Evolutionary conservation across 805 yeast genomes (phyloP), one percentile per base, ranked within the genome.

Genomic region (Zygotorulaspora danielsina): DNA sequence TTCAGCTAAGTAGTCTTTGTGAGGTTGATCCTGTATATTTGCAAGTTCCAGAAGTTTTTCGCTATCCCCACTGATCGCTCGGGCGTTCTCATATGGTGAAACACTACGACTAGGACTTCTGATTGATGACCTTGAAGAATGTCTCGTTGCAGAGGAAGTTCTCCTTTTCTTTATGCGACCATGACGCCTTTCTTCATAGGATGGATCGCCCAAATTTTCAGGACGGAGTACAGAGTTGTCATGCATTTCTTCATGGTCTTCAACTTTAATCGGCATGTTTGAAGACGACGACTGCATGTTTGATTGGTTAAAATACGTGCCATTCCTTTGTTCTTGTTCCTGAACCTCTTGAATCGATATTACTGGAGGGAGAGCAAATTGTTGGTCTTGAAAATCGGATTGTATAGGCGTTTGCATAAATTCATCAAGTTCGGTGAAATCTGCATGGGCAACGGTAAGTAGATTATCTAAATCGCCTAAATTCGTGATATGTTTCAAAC

Each of bases 11-110:
- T 31, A n/a, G 8, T 34, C 40, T 3, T 35, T 45, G 3, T 49
- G 49, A 19, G 44, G 31, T 6, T 41, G 40, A 6, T 43, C 46
- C 22, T 44, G 39, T 17, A 56, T 34, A 33, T 53, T 63, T 5
- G 63, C 63, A 46, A 60, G 43, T 35, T 53, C 55, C 37, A 59
- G 29, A 16, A 58, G 40, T 34, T 55, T 51, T n/a, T 53, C 63
- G 32, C 61, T 51, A 24, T 56, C 56, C 34, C 49, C 57, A 38
- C 62, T 55, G n/a, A 57, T 36, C 2, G 63, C 57, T 19, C 60
- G 48, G 7, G 63, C 59, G 31, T 51, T 53, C 31, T 57, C 57
- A 17, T 58, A 61, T 6, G 56, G 54, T 2, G 58, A 51, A 18
- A 50, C 19, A 32, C 46, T 42, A 13, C 45, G 39, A 18, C 39